Evolutionary conservation across 2,329 filamentous ascomycete genomes (phyloP).

Genomic region (Davidsoniella eucalypti): DNA sequence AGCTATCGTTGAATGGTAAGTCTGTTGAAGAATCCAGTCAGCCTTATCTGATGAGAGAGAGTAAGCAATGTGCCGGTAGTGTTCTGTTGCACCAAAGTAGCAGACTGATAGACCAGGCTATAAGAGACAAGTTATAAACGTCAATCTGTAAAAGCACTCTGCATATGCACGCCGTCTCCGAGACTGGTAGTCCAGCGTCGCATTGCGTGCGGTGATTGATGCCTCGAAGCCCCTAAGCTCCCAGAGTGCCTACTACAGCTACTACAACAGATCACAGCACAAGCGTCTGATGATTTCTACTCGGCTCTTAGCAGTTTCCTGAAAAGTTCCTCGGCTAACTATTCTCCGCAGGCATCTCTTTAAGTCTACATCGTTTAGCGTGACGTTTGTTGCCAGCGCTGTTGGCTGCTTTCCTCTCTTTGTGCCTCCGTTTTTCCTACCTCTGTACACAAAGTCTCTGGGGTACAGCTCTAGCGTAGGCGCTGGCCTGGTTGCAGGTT

Average conservation of each 20-base stretch:
- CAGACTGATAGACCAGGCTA: too few species aligned
- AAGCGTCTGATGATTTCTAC: too few species aligned
- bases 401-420: slow-evolving; percentile 44
- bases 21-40: not conserved
- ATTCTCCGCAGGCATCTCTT: slow-evolving; percentile 29
- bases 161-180: too few species aligned
- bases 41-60: too few species aligned
- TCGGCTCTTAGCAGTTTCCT: too few species aligned
- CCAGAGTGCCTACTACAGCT: not conserved
- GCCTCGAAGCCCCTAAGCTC: not conserved
- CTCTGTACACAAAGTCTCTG: slow-evolving; percentile 37
- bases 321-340: slow-evolving; percentile 2
- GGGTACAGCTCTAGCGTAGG: slow-evolving; percentile 35
- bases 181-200: too few species aligned
- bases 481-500: slow-evolving; percentile 41
- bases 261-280: not conserved
- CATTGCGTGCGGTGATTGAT: too few species aligned
- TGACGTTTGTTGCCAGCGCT: slow-evolving; percentile 36
- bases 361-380: slow-evolving; percentile 31
- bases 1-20: slow-evolving; percentile 33
- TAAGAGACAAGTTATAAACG: too few species aligned
- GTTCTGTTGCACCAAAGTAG: too few species aligned
- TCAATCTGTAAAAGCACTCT: too few species aligned
- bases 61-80: too few species aligned
- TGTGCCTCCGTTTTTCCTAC: slow-evolving; percentile 45